Base-by-base conservation (phyloP, 768 basidiomycete genomes). In the Fibroporia radiculosa region DNA sequence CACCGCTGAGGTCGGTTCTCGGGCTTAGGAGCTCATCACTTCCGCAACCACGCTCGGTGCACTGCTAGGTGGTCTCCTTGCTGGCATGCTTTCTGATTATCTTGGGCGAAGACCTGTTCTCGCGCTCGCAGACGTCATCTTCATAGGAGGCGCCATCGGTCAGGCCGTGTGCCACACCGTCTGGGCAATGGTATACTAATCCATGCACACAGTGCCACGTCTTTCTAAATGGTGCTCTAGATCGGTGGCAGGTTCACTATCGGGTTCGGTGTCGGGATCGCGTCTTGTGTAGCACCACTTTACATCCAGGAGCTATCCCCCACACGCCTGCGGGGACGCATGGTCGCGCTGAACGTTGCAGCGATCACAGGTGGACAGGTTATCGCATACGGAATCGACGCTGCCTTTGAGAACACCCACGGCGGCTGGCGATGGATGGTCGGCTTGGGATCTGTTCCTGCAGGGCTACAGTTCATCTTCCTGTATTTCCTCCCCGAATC, bases 391-490 rank as follows among this genome's bases (percentile, higher is more conserved):
- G 82, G 77, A 16, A 79, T 82, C 44, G 83, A 77, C 20, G 81
- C 82, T 19, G 82, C 74, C 2, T 84, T 84, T 52, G 74, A 69
- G 47, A 72, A 74, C 45, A 62, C 74, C 42, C 61, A 62, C 25
- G 64, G 71, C 3, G 88, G 88, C 2, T 92, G 88, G 88, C 66
- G 88, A 41, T 90, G 78, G 78, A 85, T 89, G 82, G 83, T 86
- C 13, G 88, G 84, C 3, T 65, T 90, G 2, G 84, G 87, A 12
- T 75, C 76, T 1, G 66, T 84, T 2, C 84, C 84, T 1, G 80
- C 84, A 1, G 79, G 62, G 2, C 45, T 87, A 4, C 86, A 89
- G 55, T 66, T 81, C 28, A 34, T 72, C 3, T 63, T 79, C 43
- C 56, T 89, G 40, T 66, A 77, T 44, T 78, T 82, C 57, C 66